These are phyloP conservation scores for Porcisia hertigi DNA, from an alignment of 208 protist species.

Conservation along the genomic window DNA sequence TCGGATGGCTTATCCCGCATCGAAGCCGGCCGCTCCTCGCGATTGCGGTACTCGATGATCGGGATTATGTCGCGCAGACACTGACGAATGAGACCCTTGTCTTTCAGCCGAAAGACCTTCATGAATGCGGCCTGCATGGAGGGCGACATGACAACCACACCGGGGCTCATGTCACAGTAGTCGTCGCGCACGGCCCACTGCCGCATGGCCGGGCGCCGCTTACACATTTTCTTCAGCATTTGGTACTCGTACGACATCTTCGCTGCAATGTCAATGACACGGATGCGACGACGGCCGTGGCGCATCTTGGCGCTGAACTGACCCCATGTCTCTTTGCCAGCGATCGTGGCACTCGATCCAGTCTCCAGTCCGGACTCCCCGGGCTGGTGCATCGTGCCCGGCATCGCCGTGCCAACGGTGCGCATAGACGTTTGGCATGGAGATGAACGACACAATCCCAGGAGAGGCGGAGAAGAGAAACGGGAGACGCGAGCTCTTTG, in stretches of 20 bases:
- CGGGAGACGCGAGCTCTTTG: not conserved
- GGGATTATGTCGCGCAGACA: slow-evolving; percentile 88
- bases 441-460: not conserved
- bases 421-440: slow-evolving; percentile 7
- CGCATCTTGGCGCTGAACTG: slow-evolving; percentile 86
- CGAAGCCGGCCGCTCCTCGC: slow-evolving; percentile 57
- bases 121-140: slow-evolving; percentile 92
- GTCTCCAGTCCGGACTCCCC: slow-evolving; percentile 62
- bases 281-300: slow-evolving; percentile 72
- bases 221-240: slow-evolving; percentile 88
- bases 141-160: slow-evolving; percentile 87
- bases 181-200: slow-evolving; percentile 89
- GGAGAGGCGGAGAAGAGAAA: not conserved
- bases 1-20: slow-evolving; percentile 53
- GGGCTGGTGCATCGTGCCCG: slow-evolving; percentile 72
- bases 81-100: slow-evolving; percentile 82
- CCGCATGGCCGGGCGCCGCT: slow-evolving; percentile 79
- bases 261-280: slow-evolving; percentile 86
- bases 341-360: slow-evolving; percentile 55
- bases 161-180: slow-evolving; percentile 85
- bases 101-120: slow-evolving; percentile 86
- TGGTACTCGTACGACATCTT: slow-evolving; percentile 95
- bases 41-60: slow-evolving; percentile 88
- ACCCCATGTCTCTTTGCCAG: slow-evolving; percentile 86
- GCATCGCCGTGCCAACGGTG: slow-evolving; percentile 19